Conservation (phyloP, 2,329 filamentous ascomycete genomes). For the Teratosphaeria viscida region DNA sequence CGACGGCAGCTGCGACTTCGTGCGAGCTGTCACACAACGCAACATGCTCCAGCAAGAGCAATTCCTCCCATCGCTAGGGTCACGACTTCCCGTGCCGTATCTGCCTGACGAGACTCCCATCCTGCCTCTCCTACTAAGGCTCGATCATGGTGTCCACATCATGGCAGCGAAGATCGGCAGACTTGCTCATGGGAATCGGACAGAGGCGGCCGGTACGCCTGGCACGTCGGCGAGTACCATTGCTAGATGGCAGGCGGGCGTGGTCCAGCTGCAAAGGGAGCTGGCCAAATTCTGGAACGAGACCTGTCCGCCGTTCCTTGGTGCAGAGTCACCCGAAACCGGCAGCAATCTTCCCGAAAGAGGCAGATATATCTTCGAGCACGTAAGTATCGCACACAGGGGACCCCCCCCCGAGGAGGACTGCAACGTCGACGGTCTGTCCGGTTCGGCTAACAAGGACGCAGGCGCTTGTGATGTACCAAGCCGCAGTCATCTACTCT, state of each 20-base stretch:
- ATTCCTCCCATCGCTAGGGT: slow-evolving; percentile 16
- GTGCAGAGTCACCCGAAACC: slow-evolving; percentile 12
- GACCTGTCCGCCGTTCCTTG: slow-evolving; percentile 18
- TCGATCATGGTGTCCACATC: slow-evolving; percentile 36
- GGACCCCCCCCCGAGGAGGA: background rate
- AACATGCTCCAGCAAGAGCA: slow-evolving; percentile 33
- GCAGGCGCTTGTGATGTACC: slow-evolving; percentile 38
- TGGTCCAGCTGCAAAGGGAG: slow-evolving; percentile 19
- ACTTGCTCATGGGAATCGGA: slow-evolving; percentile 31
- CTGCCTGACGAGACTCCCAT: slow-evolving; percentile 10
- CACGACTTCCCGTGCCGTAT: slow-evolving; percentile 2
- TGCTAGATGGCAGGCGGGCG: slow-evolving; percentile 17
- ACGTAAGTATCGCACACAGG: slow-evolving; percentile 25
- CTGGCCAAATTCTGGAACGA: slow-evolving; percentile 19
- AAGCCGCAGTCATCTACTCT: slow-evolving; percentile 40
- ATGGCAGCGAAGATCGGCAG: slow-evolving; percentile 37
- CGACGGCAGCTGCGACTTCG: slow-evolving; percentile 41
- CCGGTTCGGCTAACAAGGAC: slow-evolving; percentile 16
- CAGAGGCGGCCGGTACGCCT: slow-evolving; percentile 16
- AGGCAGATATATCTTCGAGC: slow-evolving; percentile 29
- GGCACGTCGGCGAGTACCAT: slow-evolving; percentile 11
- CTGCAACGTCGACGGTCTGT: background rate
- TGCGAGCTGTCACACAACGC: slow-evolving; percentile 36
- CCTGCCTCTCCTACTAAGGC: slow-evolving; percentile 31
- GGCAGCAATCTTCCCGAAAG: slow-evolving; percentile 22